Conservation (phyloP, 805 yeast genomes). For the Kockiozyma suomiensis region DNA sequence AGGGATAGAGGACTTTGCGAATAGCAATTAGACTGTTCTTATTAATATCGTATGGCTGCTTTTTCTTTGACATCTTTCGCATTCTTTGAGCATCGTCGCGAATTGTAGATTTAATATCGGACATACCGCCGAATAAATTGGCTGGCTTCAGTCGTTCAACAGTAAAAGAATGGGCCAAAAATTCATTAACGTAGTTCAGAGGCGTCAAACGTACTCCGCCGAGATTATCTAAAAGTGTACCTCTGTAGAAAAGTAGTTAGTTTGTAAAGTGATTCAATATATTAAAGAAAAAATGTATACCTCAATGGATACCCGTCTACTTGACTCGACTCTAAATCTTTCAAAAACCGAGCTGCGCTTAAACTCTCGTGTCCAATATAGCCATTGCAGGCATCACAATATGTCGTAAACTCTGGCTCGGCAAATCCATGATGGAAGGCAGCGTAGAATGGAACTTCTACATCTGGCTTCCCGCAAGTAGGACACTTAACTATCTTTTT, state of each 20-base stretch:
- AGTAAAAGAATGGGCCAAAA: background rate
- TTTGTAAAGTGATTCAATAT: background rate
- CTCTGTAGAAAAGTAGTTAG: slow-evolving; percentile 2
- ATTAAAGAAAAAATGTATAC: background rate
- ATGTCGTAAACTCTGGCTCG: slow-evolving; percentile 6
- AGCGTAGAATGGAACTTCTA: slow-evolving; percentile 5
- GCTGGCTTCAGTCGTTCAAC: background rate
- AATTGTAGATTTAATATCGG: slow-evolving; percentile 3
- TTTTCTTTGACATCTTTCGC: background rate
- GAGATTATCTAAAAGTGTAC: slow-evolving; percentile 8
- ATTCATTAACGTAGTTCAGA: slow-evolving; percentile 10
- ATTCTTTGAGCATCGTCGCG: slow-evolving; percentile 3
- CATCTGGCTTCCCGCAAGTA: background rate
- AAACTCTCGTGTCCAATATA: slow-evolving; percentile 2
- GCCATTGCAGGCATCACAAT: slow-evolving; percentile 12
- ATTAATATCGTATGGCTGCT: background rate
- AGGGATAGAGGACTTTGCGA: slow-evolving; percentile 21
- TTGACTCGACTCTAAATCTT: background rate
- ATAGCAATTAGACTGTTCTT: slow-evolving; percentile 6
- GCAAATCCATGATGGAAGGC: slow-evolving; percentile 19
- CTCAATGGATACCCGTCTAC: slow-evolving; percentile 8
- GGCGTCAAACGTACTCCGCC: background rate
- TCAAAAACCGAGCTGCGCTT: slow-evolving; percentile 8
- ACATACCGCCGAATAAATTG: background rate
- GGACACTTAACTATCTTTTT: background rate